Evolutionary conservation across 1,139 yeast species (phyloP).

Genomic region (Eremothecium cymbalariae): DNA sequence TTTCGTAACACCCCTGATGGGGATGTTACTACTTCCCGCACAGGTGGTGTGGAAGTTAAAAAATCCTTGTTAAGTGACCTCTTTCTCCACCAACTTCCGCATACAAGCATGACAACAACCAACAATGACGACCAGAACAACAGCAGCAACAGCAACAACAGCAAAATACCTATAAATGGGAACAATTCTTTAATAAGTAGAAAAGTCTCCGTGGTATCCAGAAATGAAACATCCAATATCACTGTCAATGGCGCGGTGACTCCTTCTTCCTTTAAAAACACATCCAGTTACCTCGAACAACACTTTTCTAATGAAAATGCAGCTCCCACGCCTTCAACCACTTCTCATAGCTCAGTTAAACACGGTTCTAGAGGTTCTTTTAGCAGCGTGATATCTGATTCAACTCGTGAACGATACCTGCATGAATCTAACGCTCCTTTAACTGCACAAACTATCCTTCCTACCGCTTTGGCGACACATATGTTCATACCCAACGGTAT

Average conservation of each 20-base stretch:
- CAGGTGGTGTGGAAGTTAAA: conserved; percentile 1
- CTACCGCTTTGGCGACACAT: conserved; percentile 47
- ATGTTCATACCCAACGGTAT: conserved; percentile 43
- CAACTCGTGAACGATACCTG: conserved; percentile 28
- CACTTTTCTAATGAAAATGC: conserved; percentile 1
- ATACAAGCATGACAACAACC: background rate
- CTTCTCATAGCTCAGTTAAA: conserved; percentile 1
- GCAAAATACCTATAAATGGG: too few relatives aligned
- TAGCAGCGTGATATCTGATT: conserved; percentile 33
- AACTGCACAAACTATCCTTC: conserved; percentile 43
- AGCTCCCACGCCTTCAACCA: conserved; percentile 1
- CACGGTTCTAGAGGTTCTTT: conserved; percentile 29
- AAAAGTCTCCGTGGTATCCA: conserved; percentile 3
- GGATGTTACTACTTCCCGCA: too few relatives aligned
- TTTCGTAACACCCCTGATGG: too few relatives aligned
- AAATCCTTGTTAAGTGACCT: conserved; percentile 7
- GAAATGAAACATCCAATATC: conserved; percentile 24
- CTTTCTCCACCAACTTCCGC: conserved; percentile 1
- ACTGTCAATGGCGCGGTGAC: conserved; percentile 27
- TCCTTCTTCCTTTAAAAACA: conserved; percentile 13
- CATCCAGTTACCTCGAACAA: conserved; percentile 3
- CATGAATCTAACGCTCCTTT: conserved; percentile 47
- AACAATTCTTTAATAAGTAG: background rate
- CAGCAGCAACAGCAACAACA: conserved; percentile 21
- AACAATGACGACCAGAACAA: conserved; percentile 6